A percentile compares a stretch with the other conserved stretches of the same genome.
Conservation (phyloP, 208 protist genomes). For the Acanthamoeba healyi region DNA sequence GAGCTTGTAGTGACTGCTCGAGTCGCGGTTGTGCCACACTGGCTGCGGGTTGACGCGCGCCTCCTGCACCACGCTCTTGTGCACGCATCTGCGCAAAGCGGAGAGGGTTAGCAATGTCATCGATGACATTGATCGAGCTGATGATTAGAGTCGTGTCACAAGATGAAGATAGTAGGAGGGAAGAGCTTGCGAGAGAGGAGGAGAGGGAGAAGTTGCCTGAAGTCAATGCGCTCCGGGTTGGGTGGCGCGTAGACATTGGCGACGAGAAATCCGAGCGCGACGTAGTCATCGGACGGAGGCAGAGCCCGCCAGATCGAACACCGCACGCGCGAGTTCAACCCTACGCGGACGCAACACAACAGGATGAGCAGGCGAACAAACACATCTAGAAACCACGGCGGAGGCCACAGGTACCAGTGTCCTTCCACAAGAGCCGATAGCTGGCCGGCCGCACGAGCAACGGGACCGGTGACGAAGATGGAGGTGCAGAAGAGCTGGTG, state of each 20-base stretch:
- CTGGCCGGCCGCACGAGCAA: background rate
- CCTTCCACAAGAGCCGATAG: slow-evolving; percentile 12
- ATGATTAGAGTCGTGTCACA: too few species aligned
- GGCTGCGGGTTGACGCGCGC: slow-evolving; percentile 14
- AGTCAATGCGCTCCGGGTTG: background rate
- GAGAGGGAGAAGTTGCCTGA: background rate
- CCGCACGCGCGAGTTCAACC: background rate
- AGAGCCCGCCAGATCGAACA: slow-evolving; percentile 47
- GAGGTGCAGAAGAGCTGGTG: background rate
- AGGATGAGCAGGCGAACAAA: too few species aligned
- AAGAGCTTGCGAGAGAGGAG: background rate
- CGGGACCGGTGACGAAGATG: background rate
- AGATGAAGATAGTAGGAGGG: background rate
- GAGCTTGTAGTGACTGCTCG: slow-evolving; percentile 47
- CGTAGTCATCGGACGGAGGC: slow-evolving; percentile 45
- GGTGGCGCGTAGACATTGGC: background rate
- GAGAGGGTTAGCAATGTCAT: background rate
- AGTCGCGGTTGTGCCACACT: slow-evolving; percentile 6
- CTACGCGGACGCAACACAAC: too few species aligned
- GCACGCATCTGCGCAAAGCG: background rate
- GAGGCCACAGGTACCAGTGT: background rate
- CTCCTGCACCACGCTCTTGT: background rate
- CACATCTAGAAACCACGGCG: background rate
- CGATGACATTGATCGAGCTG: too few species aligned
- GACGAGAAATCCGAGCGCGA: background rate